Percentiles rank a stretch among this genome's conserved stretches.
Conservation (phyloP, 2,329 filamentous ascomycete species). For the Botrytis sinoallii region DNA sequence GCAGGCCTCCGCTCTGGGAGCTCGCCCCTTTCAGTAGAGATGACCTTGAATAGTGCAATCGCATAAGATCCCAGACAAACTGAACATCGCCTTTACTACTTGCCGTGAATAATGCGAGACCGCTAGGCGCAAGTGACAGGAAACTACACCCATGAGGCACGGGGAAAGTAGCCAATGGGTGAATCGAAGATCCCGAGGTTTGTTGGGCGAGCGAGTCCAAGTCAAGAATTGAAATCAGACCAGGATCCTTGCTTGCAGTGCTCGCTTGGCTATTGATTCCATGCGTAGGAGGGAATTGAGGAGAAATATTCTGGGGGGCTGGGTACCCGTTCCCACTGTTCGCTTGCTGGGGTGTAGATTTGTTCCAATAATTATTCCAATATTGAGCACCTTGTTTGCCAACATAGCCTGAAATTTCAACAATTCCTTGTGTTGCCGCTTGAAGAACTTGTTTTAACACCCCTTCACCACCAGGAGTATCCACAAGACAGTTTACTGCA, state of each 20-base stretch:
- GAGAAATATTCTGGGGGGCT: constrained; percentile 31
- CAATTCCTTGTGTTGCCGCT: constrained; percentile 74
- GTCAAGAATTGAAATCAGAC: constrained; percentile 73
- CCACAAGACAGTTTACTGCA: constrained; percentile 62
- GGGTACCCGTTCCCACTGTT: constrained; percentile 40
- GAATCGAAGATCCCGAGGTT: constrained; percentile 45
- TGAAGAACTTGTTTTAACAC: constrained; percentile 74
- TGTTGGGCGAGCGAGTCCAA: constrained; percentile 55
- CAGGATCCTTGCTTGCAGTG: constrained; percentile 58
- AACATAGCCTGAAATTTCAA: constrained; percentile 72
- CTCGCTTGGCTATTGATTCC: constrained; percentile 53
- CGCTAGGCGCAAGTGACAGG: constrained; percentile 72
- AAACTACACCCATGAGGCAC: constrained; percentile 75
- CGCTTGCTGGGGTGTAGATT: constrained; percentile 46
- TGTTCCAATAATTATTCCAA: constrained; percentile 79
- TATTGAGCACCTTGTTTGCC: constrained; percentile 73
- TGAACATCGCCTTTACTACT: constrained; percentile 83
- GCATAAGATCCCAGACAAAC: constrained; percentile 76
- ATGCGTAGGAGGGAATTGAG: constrained; percentile 74
- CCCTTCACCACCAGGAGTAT: constrained; percentile 68
- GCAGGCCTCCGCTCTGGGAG: constrained; percentile 40
- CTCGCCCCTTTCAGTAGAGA: constrained; percentile 53
- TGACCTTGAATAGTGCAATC: constrained; percentile 59
- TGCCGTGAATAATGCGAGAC: constrained; percentile 71
- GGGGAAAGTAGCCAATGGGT: constrained; percentile 68